A percentile compares a stretch with the other conserved stretches of the same genome.
Conservation (phyloP, 2,329 filamentous ascomycete species). For the Hypoxylon sp. region DNA sequence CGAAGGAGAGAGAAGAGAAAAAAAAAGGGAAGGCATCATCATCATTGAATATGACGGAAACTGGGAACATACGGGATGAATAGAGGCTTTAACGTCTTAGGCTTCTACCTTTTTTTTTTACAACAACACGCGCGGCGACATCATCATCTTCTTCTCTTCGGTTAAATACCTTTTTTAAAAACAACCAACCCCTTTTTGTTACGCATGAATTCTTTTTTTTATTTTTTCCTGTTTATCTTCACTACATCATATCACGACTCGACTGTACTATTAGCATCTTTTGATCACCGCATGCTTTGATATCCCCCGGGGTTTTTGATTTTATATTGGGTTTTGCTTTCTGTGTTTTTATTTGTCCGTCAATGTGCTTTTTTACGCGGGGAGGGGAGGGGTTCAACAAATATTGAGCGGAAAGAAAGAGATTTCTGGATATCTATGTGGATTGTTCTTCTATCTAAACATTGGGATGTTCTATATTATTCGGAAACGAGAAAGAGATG, state of each 20-base stretch:
- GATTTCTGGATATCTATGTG: constrained; percentile 18
- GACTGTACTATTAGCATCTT: constrained; percentile 36
- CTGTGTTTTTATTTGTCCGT: too few species aligned
- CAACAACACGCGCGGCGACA: too few species aligned
- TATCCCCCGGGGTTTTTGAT: constrained; percentile 28
- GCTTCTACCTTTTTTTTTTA: constrained; percentile 7
- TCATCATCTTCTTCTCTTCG: too few species aligned
- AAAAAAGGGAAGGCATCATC: too few species aligned
- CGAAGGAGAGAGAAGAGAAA: constrained; percentile 29
- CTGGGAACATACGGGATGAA: constrained; percentile 24
- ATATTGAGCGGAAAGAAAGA: constrained; percentile 33
- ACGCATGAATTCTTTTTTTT: constrained; percentile 9
- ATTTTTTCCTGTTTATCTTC: constrained; percentile 11
- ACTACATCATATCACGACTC: constrained; percentile 14
- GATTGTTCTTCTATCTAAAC: constrained; percentile 18
- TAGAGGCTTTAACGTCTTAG: constrained; percentile 22
- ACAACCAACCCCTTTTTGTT: constrained; percentile 3
- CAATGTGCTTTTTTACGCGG: too few species aligned
- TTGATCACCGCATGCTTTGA: constrained; percentile 29
- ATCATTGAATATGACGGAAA: constrained; percentile 16
- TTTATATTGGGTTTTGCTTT: too few species aligned
- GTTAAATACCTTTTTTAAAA: constrained; percentile 24
- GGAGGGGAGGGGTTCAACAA: too few species aligned
- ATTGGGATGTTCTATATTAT: constrained; percentile 31
- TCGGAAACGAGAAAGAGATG: constrained; percentile 18